Conservation (phyloP, 768 basidiomycete species). For the Tylopilus balloui region DNA sequence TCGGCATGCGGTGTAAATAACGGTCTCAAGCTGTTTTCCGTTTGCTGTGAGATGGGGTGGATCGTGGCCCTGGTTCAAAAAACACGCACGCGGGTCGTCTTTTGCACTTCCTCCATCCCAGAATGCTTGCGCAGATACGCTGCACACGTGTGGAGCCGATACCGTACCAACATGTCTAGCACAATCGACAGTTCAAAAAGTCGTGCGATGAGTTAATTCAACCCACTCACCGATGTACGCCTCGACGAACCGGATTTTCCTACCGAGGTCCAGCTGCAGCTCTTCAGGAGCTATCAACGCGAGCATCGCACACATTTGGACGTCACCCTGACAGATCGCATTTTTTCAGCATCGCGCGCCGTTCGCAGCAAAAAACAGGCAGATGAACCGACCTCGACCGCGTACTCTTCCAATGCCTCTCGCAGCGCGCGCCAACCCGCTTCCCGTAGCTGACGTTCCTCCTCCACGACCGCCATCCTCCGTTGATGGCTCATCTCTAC, state of each 20-base stretch:
- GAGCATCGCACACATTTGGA: conserved; percentile 77
- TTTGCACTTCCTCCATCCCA: conserved; percentile 45
- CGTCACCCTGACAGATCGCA: conserved; percentile 53
- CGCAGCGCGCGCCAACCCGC: conserved; percentile 54
- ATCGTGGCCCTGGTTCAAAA: too few relatives aligned
- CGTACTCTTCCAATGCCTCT: conserved; percentile 55
- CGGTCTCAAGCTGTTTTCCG: conserved; percentile 57
- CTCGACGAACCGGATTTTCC: conserved; percentile 55
- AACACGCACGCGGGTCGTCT: conserved; percentile 47
- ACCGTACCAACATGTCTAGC: conserved; percentile 58
- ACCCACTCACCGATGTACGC: conserved; percentile 62
- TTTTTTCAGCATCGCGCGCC: not conserved
- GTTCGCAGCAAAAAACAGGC: not conserved
- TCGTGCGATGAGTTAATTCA: not conserved
- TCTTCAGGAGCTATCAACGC: conserved; percentile 58
- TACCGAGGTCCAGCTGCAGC: conserved; percentile 42
- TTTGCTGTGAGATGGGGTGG: not conserved
- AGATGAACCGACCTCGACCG: conserved; percentile 47
- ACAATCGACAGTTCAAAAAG: not conserved
- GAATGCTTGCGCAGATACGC: conserved; percentile 74
- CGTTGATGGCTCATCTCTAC: conserved; percentile 22
- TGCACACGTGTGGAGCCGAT: conserved; percentile 59
- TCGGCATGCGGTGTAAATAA: conserved; percentile 65
- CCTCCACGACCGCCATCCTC: conserved; percentile 33
- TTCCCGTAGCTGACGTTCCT: conserved; percentile 50